These are phyloP conservation scores for Cynara cardunculus DNA, from an alignment of 129 eudicot species.

Conservation along the genomic window DNA sequence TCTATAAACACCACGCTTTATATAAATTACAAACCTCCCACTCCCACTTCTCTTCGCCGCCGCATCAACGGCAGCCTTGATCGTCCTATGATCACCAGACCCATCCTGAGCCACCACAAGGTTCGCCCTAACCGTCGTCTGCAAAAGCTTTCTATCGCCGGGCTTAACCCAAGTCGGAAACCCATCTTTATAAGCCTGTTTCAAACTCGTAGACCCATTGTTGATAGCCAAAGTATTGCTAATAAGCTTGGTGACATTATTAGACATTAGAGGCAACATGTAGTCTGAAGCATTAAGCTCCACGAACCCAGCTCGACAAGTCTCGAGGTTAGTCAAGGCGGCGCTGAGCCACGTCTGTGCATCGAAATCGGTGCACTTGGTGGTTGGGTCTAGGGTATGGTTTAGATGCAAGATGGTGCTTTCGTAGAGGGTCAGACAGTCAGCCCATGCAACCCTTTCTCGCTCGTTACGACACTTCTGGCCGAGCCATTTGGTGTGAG, in stretches of 20 bases:
- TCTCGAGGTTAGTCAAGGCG: conserved; percentile 69
- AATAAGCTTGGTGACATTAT: conserved; percentile 47
- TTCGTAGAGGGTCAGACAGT: conserved; percentile 52
- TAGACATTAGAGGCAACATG: conserved; percentile 47
- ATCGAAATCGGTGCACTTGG: conserved; percentile 50
- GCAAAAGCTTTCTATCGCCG: conserved; percentile 47
- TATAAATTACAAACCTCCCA: conserved; percentile 46
- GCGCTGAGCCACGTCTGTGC: conserved; percentile 79
- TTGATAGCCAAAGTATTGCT: conserved; percentile 42
- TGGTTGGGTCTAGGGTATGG: conserved; percentile 43
- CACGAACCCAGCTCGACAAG: conserved; percentile 63
- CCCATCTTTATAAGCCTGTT: conserved; percentile 25
- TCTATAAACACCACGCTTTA: conserved; percentile 43
- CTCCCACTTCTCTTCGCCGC: conserved; percentile 44
- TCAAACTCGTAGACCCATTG: conserved; percentile 19
- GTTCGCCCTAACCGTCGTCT: conserved; percentile 29
- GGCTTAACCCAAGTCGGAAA: conserved; percentile 41
- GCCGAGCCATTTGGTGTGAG: conserved; percentile 43
- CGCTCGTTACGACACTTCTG: conserved; percentile 47
- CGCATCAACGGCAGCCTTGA: conserved; percentile 47
- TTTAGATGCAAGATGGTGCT: conserved; percentile 52
- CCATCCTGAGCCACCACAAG: conserved; percentile 58
- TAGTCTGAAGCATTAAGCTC: conserved; percentile 53
- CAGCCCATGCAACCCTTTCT: conserved; percentile 65
- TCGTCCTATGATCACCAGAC: conserved; percentile 35